Percentiles rank a stretch among this genome's conserved stretches.
Evolutionary conservation across 1,139 yeast genomes (phyloP).

Genomic region (Suhomyces bolitotheri): DNA sequence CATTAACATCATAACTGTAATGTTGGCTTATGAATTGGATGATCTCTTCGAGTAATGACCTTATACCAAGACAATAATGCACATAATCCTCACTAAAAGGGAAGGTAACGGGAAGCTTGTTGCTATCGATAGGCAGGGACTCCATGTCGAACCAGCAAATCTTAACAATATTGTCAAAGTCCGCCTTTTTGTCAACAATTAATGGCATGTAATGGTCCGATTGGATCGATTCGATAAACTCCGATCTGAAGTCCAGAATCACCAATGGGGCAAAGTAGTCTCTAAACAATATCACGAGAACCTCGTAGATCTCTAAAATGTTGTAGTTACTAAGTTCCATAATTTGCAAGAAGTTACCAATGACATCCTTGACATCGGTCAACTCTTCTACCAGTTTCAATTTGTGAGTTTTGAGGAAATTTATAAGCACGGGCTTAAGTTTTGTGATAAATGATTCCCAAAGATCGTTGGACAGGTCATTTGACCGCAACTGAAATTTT

Average conservation of each 20-base stretch:
- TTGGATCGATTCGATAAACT: slow-evolving; percentile 62
- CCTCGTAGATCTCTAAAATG: slow-evolving; percentile 60
- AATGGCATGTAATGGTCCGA: slow-evolving; percentile 91
- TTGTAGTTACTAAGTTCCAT: slow-evolving; percentile 72
- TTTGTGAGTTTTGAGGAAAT: slow-evolving; percentile 34
- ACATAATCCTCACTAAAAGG: slow-evolving; percentile 92
- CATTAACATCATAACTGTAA: slow-evolving; percentile 51
- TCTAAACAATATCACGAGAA: slow-evolving; percentile 59
- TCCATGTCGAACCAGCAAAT: slow-evolving; percentile 71
- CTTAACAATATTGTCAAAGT: slow-evolving; percentile 62
- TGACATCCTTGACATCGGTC: slow-evolving; percentile 47
- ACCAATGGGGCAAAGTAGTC: slow-evolving; percentile 59
- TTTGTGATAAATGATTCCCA: slow-evolving; percentile 73
- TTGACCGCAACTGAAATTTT: slow-evolving; percentile 53
- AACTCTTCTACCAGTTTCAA: slow-evolving; percentile 34
- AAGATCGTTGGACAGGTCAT: slow-evolving; percentile 65
- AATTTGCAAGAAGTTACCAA: slow-evolving; percentile 76
- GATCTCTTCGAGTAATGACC: slow-evolving; percentile 64
- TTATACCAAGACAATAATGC: slow-evolving; percentile 74
- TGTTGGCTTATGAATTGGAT: slow-evolving; percentile 65
- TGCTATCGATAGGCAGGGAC: slow-evolving; percentile 40
- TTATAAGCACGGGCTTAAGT: slow-evolving; percentile 53
- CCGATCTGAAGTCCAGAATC: slow-evolving; percentile 56
- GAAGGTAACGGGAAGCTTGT: slow-evolving; percentile 62
- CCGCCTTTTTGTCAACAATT: slow-evolving; percentile 57